phyloP scores from a whole-genome alignment of 495 filamentous ascomycete species.

The Neurospora cerealis region DNA sequence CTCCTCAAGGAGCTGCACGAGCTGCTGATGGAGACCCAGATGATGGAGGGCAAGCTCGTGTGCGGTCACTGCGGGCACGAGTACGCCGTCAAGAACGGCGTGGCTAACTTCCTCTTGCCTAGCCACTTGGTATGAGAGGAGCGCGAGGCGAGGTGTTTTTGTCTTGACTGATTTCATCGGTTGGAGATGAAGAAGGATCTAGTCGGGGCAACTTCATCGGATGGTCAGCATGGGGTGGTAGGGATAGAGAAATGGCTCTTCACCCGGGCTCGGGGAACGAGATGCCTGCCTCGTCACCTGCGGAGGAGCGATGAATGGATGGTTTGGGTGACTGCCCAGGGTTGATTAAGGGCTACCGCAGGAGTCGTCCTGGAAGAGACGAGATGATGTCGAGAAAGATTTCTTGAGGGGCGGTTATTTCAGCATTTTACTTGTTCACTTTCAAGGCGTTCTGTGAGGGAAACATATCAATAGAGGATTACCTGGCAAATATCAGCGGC shows the following conservation, averaged over 20 bases:
- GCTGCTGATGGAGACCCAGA: slow-evolving; percentile 81
- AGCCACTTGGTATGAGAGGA: slow-evolving; percentile 66
- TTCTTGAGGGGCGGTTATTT: neutral
- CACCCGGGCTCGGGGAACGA: neutral
- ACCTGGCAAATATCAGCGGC: neutral
- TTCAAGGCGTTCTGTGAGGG: slow-evolving; percentile 1
- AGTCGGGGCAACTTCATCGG: neutral
- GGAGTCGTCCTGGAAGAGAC: neutral
- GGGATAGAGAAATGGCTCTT: neutral
- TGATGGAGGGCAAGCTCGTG: slow-evolving; percentile 75
- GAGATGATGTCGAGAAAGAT: neutral
- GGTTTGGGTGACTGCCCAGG: neutral
- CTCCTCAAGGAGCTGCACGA: slow-evolving; percentile 67
- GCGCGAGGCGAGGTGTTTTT: neutral
- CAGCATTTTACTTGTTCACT: neutral
- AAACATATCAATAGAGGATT: neutral
- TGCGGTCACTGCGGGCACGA: slow-evolving; percentile 89
- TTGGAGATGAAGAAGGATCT: neutral
- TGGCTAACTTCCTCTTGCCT: slow-evolving; percentile 91
- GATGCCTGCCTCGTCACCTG: neutral
- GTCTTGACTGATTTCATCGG: no score
- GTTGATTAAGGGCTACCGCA: neutral
- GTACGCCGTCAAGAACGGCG: slow-evolving; percentile 87
- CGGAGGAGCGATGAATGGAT: neutral
- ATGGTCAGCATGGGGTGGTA: neutral